Conservation (phyloP, 768 basidiomycete species). For the Leccinum fibrillosum region DNA sequence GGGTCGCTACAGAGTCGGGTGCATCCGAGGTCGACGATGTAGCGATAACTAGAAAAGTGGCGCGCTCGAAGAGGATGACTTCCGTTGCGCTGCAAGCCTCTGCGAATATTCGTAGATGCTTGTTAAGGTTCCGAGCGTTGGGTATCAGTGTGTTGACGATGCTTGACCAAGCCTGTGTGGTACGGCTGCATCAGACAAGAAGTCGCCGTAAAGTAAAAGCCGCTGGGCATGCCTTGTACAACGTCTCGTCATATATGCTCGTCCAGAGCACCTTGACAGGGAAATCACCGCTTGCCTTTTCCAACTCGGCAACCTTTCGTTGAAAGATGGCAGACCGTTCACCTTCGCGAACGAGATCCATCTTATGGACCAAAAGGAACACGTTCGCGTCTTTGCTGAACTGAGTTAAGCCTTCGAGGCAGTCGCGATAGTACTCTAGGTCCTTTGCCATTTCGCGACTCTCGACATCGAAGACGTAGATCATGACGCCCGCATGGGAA, state of each 20-base stretch:
- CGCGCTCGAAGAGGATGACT: slow-evolving; percentile 93
- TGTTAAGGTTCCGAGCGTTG: slow-evolving; percentile 84
- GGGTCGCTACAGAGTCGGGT: slow-evolving; percentile 33
- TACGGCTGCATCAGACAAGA: slow-evolving; percentile 8
- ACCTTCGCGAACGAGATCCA: slow-evolving; percentile 79
- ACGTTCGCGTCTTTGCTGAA: slow-evolving; percentile 81
- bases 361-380: slow-evolving; percentile 94
- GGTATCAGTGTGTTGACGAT: slow-evolving; percentile 97
- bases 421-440: slow-evolving; percentile 88
- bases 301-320: slow-evolving; percentile 70
- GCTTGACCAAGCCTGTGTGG: slow-evolving; percentile 87
- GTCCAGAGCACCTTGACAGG: slow-evolving; percentile 81
- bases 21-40: slow-evolving; percentile 55
- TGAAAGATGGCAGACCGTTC: slow-evolving; percentile 59
- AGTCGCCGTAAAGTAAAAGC: neutral
- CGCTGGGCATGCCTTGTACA: slow-evolving; percentile 71
- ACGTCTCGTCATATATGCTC: slow-evolving; percentile 94
- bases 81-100: slow-evolving; percentile 87
- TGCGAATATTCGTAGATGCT: slow-evolving; percentile 84
- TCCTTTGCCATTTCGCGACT: slow-evolving; percentile 82
- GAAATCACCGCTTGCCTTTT: slow-evolving; percentile 60
- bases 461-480: slow-evolving; percentile 98
- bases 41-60: slow-evolving; percentile 97
- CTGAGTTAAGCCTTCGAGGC: slow-evolving; percentile 76
- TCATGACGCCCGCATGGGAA: slow-evolving; percentile 93